A percentile compares a stretch with the other conserved stretches of the same genome.
Evolutionary conservation across 768 basidiomycete species (phyloP).

Genomic region (Rhizopogon roseolus): DNA sequence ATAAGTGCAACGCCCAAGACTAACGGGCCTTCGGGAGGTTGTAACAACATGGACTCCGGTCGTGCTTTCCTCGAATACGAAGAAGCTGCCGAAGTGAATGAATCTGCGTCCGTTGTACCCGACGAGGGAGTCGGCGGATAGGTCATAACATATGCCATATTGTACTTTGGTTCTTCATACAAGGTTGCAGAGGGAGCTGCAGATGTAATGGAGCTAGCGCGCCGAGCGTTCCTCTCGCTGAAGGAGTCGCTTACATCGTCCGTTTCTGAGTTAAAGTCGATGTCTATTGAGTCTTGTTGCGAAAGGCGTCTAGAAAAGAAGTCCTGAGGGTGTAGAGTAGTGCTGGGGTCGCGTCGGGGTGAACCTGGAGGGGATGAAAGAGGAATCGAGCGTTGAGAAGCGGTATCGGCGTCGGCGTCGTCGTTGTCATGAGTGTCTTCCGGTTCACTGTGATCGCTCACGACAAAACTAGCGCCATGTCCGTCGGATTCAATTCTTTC

Average conservation of each 20-base stretch:
- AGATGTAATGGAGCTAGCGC: slow-evolving; percentile 50
- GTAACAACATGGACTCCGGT: slow-evolving; percentile 74
- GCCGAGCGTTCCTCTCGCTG: slow-evolving; percentile 23
- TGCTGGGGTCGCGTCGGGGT: slow-evolving; percentile 32
- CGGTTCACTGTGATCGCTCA: slow-evolving; percentile 1
- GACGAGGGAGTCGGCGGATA: slow-evolving; percentile 55
- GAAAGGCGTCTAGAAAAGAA: slow-evolving; percentile 38
- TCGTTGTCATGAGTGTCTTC: slow-evolving; percentile 14
- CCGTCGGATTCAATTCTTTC: not conserved
- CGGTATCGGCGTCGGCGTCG: slow-evolving; percentile 67
- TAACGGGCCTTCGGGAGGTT: slow-evolving; percentile 49
- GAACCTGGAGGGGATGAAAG: slow-evolving; percentile 63
- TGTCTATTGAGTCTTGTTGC: slow-evolving; percentile 43
- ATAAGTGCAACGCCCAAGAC: slow-evolving; percentile 88
- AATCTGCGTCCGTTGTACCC: slow-evolving; percentile 45
- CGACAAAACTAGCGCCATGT: slow-evolving; percentile 1
- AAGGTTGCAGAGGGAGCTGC: slow-evolving; percentile 40
- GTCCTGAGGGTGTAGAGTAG: slow-evolving; percentile 19
- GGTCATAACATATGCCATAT: slow-evolving; percentile 31
- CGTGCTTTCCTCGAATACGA: slow-evolving; percentile 57
- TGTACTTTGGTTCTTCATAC: slow-evolving; percentile 31
- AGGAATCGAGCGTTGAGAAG: slow-evolving; percentile 74
- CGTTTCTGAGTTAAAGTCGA: slow-evolving; percentile 48
- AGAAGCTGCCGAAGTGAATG: slow-evolving; percentile 61
- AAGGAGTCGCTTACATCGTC: slow-evolving; percentile 52